Base-by-base conservation (phyloP, 192 early-diverging fungal genomes). In the Geosiphon pyriformis region DNA sequence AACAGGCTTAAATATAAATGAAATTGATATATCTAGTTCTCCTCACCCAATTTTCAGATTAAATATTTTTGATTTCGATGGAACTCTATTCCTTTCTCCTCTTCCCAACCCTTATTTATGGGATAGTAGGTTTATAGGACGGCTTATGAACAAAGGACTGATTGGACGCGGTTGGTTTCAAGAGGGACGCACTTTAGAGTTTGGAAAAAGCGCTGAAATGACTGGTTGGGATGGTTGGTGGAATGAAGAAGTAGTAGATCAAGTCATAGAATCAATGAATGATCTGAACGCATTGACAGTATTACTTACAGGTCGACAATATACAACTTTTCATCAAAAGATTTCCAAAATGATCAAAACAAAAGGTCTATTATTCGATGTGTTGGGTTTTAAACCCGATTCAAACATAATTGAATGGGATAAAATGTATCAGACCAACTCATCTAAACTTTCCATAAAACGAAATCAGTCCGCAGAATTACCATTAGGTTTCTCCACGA, bases 21-120 rank as follows among this genome's bases (percentile, higher is more conserved):
- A n/a, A n/a, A n/a, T n/a, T n/a, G n/a, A n/a, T n/a, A n/a, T n/a
- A n/a, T n/a, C 49, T 1, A 15, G 29, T 12, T 59, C 62, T 33
- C 31, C 59, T 37, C 42, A 27, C 8, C 15, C 48, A 2, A 47
- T 74, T 34, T 69, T 67, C 22, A 74, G 68, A 0, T 59, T 70
- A 22, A 67, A 75, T 12, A 76, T 87, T 22, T 84, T 87, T 65
- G 85, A 87, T 68, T 87, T 87, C 80, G 85, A 87, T 69, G 82
- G 83, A 65, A 87, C 85, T 12, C 71, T 87, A 53, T 87, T 84
- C 70, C 75, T 76, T 27, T 85, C 85, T 22, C 85, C 85, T 1
- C 61, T 76, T 26, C 83, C 85, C 6, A 87, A 83, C 57, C 80
- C 80, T 15, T 67, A 72, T 10, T 77, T 87, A 33, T 87, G 85